Evolutionary conservation across 805 yeast genomes (phyloP).

Genomic region (Tetrapisispora nanseiensis): DNA sequence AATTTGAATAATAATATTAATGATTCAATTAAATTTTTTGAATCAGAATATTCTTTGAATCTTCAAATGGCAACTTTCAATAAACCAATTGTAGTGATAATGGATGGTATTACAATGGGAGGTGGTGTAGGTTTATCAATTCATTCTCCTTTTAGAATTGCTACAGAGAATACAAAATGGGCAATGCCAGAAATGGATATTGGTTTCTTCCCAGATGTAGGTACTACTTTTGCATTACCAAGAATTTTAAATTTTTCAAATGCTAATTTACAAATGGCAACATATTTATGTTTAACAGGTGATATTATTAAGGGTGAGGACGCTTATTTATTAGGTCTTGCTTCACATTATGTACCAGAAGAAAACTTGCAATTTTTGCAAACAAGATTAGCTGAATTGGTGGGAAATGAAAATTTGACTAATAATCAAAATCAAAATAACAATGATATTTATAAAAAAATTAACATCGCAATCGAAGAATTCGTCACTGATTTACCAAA

Average conservation of each 20-base stretch:
- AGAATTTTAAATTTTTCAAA: slow-evolving; percentile 37
- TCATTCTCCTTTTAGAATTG: slow-evolving; percentile 86
- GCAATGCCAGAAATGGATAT: slow-evolving; percentile 99
- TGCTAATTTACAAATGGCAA: slow-evolving; percentile 66
- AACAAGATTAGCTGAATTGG: slow-evolving; percentile 55
- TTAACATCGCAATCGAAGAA: slow-evolving; percentile 70
- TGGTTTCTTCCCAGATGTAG: slow-evolving; percentile 95
- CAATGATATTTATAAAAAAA: slow-evolving; percentile 31
- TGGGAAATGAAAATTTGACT: slow-evolving; percentile 15
- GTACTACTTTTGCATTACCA: slow-evolving; percentile 82
- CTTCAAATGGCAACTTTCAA: slow-evolving; percentile 69
- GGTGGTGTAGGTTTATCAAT: slow-evolving; percentile 92
- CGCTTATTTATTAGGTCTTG: slow-evolving; percentile 72
- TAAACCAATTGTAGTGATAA: slow-evolving; percentile 77
- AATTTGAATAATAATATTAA: slow-evolving; percentile 39
- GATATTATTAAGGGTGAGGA: slow-evolving; percentile 69
- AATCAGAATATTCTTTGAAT: slow-evolving; percentile 71
- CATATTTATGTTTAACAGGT: slow-evolving; percentile 81
- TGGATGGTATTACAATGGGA: slow-evolving; percentile 95
- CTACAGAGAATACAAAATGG: slow-evolving; percentile 81
- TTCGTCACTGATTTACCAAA: slow-evolving; percentile 60
- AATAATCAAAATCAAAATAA: slow-evolving; percentile 1
- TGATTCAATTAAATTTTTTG: slow-evolving; percentile 57
- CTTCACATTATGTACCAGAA: slow-evolving; percentile 80
- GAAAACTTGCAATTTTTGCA: slow-evolving; percentile 52